phyloP scores from a whole-genome alignment of 1,139 yeast genomes.

The Casaregolazyma suthepensis region DNA sequence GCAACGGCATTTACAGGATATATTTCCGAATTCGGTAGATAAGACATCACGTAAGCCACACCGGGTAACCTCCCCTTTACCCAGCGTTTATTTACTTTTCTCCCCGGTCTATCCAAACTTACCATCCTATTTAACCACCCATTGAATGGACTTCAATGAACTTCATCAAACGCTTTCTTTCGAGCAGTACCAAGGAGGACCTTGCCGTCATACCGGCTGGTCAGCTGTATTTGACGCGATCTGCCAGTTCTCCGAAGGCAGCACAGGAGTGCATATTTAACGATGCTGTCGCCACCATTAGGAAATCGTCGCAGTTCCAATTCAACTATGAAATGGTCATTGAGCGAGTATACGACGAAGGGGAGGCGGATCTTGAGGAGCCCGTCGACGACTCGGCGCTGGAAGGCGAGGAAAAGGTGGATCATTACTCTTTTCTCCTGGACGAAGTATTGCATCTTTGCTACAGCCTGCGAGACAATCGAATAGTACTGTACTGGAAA shows the following conservation, averaged over 20 bases:
- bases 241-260: constrained; percentile 79
- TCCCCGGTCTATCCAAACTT: neutral
- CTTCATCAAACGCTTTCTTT: constrained; percentile 64
- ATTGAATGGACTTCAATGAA: constrained; percentile 48
- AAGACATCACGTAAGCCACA: neutral
- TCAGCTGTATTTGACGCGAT: constrained; percentile 63
- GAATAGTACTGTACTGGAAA: constrained; percentile 64
- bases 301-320: constrained; percentile 55
- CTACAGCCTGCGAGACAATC: constrained; percentile 40
- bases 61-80: neutral
- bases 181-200: constrained; percentile 56
- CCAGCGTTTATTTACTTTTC: neutral
- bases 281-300: constrained; percentile 70
- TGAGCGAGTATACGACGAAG: constrained; percentile 62
- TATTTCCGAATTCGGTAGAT: neutral
- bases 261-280: constrained; percentile 73
- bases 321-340: constrained; percentile 67
- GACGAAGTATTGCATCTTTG: constrained; percentile 52
- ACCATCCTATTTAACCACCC: neutral
- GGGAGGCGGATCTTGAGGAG: constrained; percentile 50
- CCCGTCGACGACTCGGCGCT: constrained; percentile 53
- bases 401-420: constrained; percentile 41
- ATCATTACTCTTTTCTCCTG: constrained; percentile 65
- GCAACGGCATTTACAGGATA: too few relatives aligned
- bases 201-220: constrained; percentile 74